These are phyloP conservation scores for Leersia perrieri DNA, from an alignment of 176 grass and related monocot genomes.

Conservation along the genomic window DNA sequence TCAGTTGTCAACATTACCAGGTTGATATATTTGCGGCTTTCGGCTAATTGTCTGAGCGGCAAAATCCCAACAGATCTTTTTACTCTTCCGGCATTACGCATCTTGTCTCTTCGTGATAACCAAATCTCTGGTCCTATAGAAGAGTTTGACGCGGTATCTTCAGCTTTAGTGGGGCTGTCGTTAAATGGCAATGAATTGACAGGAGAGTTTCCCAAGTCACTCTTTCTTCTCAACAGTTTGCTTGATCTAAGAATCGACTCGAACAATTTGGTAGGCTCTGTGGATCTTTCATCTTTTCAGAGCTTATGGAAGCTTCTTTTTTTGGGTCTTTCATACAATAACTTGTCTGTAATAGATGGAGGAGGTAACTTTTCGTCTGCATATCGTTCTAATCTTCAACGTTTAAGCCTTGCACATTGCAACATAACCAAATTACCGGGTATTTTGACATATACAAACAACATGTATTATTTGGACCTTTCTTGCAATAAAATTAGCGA, in stretches of 20 bases:
- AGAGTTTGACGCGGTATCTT: neutral
- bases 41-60: neutral
- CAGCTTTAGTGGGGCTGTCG: neutral
- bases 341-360: neutral
- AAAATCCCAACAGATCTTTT: constrained; percentile 1
- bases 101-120: neutral
- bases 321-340: constrained; percentile 35
- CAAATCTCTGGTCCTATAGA: constrained; percentile 4
- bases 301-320: neutral
- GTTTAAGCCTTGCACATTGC: neutral
- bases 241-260: rapidly evolving
- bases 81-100: neutral
- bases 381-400: neutral
- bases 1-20: constrained; percentile 11
- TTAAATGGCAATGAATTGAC: neutral
- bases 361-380: neutral
- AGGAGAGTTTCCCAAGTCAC: constrained; percentile 17
- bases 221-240: neutral
- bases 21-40: neutral
- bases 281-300: constrained; percentile 9
- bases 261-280: constrained; percentile 20
- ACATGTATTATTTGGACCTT: neutral
- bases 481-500: constrained; percentile 29
- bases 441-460: neutral
- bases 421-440: constrained; percentile 26